Base-by-base conservation (phyloP, 2,329 filamentous ascomycete species). In the Didymella keratinophila region DNA sequence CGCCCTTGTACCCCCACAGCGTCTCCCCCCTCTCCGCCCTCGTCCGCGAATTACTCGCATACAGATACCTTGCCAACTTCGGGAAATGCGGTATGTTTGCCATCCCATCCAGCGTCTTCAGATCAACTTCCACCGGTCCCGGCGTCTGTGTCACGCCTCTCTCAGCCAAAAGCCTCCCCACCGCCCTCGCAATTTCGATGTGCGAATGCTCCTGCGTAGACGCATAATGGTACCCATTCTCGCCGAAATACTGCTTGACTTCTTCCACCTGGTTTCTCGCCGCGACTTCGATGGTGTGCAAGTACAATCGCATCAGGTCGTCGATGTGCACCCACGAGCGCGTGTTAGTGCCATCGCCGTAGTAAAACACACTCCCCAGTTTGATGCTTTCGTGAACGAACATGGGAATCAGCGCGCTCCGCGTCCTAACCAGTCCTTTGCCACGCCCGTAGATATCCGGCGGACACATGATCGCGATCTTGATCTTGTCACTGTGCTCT, bases 1-100 rank as follows among this genome's bases (percentile, higher is more conserved):
- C 74, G 0, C 85, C 84, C 48, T 80, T 78, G 84, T 87, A 90
- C 0, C 82, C 84, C 21, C 89, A 74, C 44, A 82, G 66, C 59
- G 82, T 80, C 27, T 75, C 80, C 3, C 83, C 85, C 42, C 87
- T 77, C 54, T 80, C 78, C 0, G 86, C 84, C 48, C 76, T 76
- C 0, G 83, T 84, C 37, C 83, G 78, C 0, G 86, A 87, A 62
- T 89, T 90, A 56, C 83, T 72, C 0, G 71, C 72, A 56, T 73
- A 78, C 60, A 77, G 41, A 57, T 78, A 78, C 47, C 71, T 62
- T n/a, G 61, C 70, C 21, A 78, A 45, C 18, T 55, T 47, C 0
- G 68, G 69, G 18, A 67, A 70, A 7, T n/a, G 34, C 4, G 59
- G 59, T 2, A 59, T 12, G 21, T 59, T 56, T 20, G 67, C 48